phyloP scores from a whole-genome alignment of 139 green algal genomes.

The Pleodorina starrii region DNA sequence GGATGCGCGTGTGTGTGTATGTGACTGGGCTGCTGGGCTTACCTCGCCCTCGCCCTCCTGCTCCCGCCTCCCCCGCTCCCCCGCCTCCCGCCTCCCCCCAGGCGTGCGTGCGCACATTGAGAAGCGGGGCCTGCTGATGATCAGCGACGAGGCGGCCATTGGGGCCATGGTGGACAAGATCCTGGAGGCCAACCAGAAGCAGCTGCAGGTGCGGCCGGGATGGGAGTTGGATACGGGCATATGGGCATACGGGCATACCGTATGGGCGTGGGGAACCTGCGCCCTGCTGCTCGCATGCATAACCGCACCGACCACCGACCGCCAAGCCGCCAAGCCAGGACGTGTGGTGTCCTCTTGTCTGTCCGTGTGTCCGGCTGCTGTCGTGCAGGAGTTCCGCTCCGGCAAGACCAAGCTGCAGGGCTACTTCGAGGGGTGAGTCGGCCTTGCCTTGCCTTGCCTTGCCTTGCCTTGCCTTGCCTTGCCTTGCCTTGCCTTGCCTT shows the following conservation, averaged over 20 bases:
- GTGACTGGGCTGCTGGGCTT: too few relatives aligned
- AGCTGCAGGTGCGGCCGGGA: conserved; percentile 70
- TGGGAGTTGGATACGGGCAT: background rate
- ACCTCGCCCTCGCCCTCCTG: too few relatives aligned
- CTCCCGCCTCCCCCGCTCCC: too few relatives aligned
- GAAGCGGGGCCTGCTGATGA: conserved; percentile 83
- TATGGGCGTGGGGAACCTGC: too few relatives aligned
- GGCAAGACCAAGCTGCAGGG: conserved; percentile 93
- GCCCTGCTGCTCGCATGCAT: background rate
- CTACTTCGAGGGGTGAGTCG: conserved; percentile 84
- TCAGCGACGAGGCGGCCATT: conserved; percentile 86
- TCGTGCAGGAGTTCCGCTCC: conserved; percentile 73
- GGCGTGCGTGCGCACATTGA: conserved; percentile 75
- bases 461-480: too few relatives aligned
- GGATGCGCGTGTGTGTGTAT: too few relatives aligned
- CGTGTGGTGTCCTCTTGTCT: too few relatives aligned
- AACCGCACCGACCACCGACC: background rate
- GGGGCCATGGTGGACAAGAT: conserved; percentile 86
- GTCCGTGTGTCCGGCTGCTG: too few relatives aligned
- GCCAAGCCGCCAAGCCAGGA: background rate
- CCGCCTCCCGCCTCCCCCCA: too few relatives aligned
- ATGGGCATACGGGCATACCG: too few relatives aligned
- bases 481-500: too few relatives aligned
- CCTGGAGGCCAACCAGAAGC: conserved; percentile 84
- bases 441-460: too few relatives aligned